Base-by-base conservation (phyloP, 495 filamentous ascomycete genomes). In the Penicillium argentinense region DNA sequence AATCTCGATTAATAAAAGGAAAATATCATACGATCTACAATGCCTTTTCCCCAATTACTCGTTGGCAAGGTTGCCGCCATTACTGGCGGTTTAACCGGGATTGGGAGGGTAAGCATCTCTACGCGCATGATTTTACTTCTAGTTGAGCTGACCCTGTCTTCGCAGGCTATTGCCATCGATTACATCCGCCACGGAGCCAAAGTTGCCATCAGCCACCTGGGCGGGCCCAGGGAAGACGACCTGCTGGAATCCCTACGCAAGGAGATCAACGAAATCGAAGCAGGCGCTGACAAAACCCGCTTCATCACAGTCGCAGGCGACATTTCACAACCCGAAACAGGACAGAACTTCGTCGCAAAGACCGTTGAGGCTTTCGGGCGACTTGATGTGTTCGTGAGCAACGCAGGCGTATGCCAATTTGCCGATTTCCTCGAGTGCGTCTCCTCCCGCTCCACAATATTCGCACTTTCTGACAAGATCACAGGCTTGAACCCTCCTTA, bases 361-460 rank as follows among this genome's bases (percentile, higher is more conserved):
- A 80, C 82, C 0, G 80, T 87, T 0, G 59, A 74, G 19, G 54
- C 51, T 1, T 95, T 85, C 56, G 69, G 71, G 0, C 72, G 80
- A 1, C 60, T 95, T 1, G 88, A 95, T 62, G 75, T 95, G 2
- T 91, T 91, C 64, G 85, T 96, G 2, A 86, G 81, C 65, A 96
- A 96, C 69, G 91, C 91, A 0, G 90, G 91, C 2, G 77, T 95
- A 23, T 95, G 88, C 72, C 72, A 86, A 48, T 95, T 95, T 63
- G 83, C 83, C 18, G 85, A 90, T 26, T 90, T 96, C 60, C 72
- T 96, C 9, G 79, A 84, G 75, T 81, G 49, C 47, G 74, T 71
- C 5, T 36, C 12, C 16, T 34, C n/a, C n/a, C n/a, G n/a, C n/a
- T n/a, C n/a, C n/a, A 21, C 14, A 43, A 5, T 34, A 21, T 13